Percentiles rank a stretch among this genome's conserved stretches.
phyloP scores from a whole-genome alignment of 148 eudicot species.

The Nyssa sinensis region DNA sequence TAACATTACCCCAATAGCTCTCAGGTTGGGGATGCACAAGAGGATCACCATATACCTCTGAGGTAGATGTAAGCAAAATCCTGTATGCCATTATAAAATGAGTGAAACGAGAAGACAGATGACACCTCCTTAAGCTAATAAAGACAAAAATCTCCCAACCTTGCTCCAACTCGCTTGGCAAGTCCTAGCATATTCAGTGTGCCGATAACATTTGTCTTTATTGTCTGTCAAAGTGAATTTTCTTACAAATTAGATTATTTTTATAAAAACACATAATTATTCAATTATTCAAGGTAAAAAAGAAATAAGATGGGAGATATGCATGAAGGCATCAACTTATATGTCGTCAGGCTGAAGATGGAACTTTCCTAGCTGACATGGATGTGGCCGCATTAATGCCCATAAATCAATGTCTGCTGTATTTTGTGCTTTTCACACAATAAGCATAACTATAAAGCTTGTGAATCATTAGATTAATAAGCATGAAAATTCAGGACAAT shows the following conservation, averaged over 20 bases:
- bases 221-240: constrained; percentile 52
- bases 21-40: constrained; percentile 86
- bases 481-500: no score
- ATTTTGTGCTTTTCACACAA: not conserved
- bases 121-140: not conserved
- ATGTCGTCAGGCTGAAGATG: not conserved
- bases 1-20: constrained; percentile 98
- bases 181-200: constrained; percentile 97
- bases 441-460: not conserved
- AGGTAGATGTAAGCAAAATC: constrained; percentile 87
- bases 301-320: not conserved
- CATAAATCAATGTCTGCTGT: not conserved
- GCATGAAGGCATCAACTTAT: not conserved
- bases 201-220: constrained; percentile 98
- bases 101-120: not conserved
- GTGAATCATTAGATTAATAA: not conserved
- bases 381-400: no score
- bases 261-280: not conserved
- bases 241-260: not conserved
- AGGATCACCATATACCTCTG: constrained; percentile 95
- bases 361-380: no score
- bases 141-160: constrained; percentile 36
- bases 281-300: not conserved
- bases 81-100: constrained; percentile 28
- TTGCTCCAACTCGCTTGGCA: constrained; percentile 98